A percentile compares a stretch with the other conserved stretches of the same genome.
These are phyloP conservation scores for Colletotrichum acutatum DNA, from an alignment of 2,329 filamentous ascomycete species.

Conservation along the genomic window DNA sequence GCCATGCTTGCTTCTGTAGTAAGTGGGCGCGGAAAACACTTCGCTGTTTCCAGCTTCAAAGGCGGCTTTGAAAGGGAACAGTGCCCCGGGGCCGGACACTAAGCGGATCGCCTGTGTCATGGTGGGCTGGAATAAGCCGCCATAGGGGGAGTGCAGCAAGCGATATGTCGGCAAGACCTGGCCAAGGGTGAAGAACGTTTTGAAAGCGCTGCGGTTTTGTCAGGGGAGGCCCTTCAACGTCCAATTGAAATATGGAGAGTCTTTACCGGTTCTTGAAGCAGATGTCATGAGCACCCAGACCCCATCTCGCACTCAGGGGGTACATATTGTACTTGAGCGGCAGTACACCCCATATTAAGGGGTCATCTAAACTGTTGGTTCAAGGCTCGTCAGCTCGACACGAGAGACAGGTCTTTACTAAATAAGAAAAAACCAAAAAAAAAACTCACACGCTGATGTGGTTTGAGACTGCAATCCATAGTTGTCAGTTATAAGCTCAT, in stretches of 20 bases:
- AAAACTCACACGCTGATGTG: slow-evolving; percentile 85
- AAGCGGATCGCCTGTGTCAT: slow-evolving; percentile 87
- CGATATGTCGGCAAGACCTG: slow-evolving; percentile 94
- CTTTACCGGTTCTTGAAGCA: slow-evolving; percentile 86
- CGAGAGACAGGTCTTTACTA: slow-evolving; percentile 18
- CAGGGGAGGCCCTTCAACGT: slow-evolving; percentile 16
- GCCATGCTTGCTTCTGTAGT: slow-evolving; percentile 75
- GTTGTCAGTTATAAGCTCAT: slow-evolving; percentile 8
- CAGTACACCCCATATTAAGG: slow-evolving; percentile 90
- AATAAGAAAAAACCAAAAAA: not conserved
- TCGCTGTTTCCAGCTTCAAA: slow-evolving; percentile 70
- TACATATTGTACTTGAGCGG: slow-evolving; percentile 79
- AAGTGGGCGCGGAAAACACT: slow-evolving; percentile 76
- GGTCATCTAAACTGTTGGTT: slow-evolving; percentile 83
- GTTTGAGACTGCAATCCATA: slow-evolving; percentile 75
- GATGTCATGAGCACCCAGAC: slow-evolving; percentile 92
- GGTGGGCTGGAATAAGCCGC: slow-evolving; percentile 90
- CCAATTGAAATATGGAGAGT: not conserved
- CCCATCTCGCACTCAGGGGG: slow-evolving; percentile 84
- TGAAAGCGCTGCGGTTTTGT: slow-evolving; percentile 63
- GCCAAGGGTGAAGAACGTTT: slow-evolving; percentile 86
- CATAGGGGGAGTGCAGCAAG: slow-evolving; percentile 78
- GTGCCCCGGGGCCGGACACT: slow-evolving; percentile 67
- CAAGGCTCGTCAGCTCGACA: slow-evolving; percentile 21
- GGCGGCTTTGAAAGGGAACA: slow-evolving; percentile 13